Base-by-base conservation (phyloP, 2,329 filamentous ascomycete genomes). In the Colletotrichum paranaense region DNA sequence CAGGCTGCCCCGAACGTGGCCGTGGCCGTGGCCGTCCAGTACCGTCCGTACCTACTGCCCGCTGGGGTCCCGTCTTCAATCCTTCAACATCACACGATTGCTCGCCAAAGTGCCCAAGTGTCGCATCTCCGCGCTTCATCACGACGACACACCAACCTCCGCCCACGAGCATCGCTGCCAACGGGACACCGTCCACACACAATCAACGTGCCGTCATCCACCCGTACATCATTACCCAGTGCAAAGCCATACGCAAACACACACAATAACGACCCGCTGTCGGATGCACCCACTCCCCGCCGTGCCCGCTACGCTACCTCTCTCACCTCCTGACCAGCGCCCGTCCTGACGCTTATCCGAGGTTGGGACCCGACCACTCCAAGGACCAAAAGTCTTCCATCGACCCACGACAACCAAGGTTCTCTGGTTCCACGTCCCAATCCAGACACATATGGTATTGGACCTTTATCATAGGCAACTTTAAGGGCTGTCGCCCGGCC, bases 41-140 rank as follows among this genome's bases (percentile, higher is more conserved):
- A 30, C 30, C 30, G 30, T 30, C 0, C 30, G 6, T 30, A 30
- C 30, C 30, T 30, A 42, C 14, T 42, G 38, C 5, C 38, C 24
- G 30, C 42, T 19, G 46, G 66, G 73, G 71, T 68, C 42, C 65
- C 64, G 55, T 75, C 74, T 75, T 70, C 68, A 75, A 75, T 75
- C 74, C 73, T 75, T 75, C 74, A 75, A 74, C 74, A 66, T 73
- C 74, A 68, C 71, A 71, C 71, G 62, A 71, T 71, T 73, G 67
- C 55, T 53, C 60, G 42, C 68, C 67, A 57, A 26, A 46, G 52
- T 56, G 52, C 30, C 42, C 42, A 57, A 62, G 66, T 60, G 62
- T 73, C 71, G 67, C 71, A 73, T 66, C 71, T 70, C 28, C 55
- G 59, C 59, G 66, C 70, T 56, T 60, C 30, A 58, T 32, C 70